phyloP scores from a whole-genome alignment of 1,139 yeast species.

The Yamadazyma triangularis region DNA sequence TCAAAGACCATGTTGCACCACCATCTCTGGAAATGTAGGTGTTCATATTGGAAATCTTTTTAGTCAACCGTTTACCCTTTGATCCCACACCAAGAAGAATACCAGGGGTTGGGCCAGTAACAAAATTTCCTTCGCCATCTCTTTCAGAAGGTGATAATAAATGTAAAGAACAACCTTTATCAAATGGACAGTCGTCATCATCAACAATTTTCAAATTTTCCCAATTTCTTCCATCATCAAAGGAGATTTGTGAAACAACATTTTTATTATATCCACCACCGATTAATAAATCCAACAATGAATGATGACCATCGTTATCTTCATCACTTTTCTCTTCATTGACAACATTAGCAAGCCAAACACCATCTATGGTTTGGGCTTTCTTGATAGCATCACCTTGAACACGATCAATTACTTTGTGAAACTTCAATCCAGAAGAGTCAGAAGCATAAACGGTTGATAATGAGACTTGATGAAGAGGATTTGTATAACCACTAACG shows the following conservation, averaged over 20 bases:
- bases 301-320: constrained; percentile 13
- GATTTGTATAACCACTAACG: constrained; percentile 23
- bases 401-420: constrained; percentile 41
- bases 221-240: constrained; percentile 70
- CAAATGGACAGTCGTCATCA: constrained; percentile 43
- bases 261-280: constrained; percentile 20
- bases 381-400: constrained; percentile 43
- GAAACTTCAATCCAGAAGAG: constrained; percentile 57
- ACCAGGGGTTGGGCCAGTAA: constrained; percentile 72
- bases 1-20: constrained; percentile 65
- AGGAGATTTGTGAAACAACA: constrained; percentile 36
- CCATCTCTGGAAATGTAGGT: constrained; percentile 76
- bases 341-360: constrained; percentile 54
- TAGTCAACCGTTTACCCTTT: constrained; percentile 34
- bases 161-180: constrained; percentile 54
- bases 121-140: constrained; percentile 51
- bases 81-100: constrained; percentile 59
- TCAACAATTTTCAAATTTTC: constrained; percentile 38
- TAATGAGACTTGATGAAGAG: constrained; percentile 14
- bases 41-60: constrained; percentile 22
- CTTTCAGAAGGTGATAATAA: constrained; percentile 46
- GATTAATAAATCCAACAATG: constrained; percentile 23
- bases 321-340: constrained; percentile 16
- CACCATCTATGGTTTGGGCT: constrained; percentile 64
- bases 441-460: constrained; percentile 56